These are phyloP conservation scores for Beauveria australis DNA, from an alignment of 2,329 filamentous ascomycete genomes.

Conservation along the genomic window DNA sequence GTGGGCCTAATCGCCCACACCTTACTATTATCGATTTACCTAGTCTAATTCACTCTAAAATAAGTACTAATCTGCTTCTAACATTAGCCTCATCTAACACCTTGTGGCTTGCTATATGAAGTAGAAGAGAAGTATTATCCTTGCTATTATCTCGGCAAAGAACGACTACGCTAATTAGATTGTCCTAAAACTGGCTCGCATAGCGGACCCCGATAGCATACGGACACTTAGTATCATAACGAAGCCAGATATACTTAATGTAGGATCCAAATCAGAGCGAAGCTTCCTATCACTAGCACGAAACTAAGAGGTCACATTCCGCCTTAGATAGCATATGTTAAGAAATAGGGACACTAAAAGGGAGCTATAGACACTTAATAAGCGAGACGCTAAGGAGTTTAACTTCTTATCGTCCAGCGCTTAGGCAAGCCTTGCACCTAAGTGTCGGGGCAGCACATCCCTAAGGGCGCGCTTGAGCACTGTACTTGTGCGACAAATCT, in stretches of 20 bases:
- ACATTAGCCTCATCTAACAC: no score
- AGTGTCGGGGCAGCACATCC: constrained; percentile 36
- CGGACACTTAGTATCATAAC: constrained; percentile 36
- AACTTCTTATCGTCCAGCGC: constrained; percentile 34
- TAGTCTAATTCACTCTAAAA: no score
- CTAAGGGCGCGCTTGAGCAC: constrained; percentile 42
- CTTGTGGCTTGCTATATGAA: no score
- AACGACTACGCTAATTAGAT: no score
- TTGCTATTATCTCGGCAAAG: no score
- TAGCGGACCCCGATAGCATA: no score
- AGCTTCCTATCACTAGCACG: constrained; percentile 15
- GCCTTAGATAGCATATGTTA: constrained; percentile 46
- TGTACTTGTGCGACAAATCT: constrained; percentile 41
- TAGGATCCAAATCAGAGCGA: neutral
- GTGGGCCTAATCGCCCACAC: no score
- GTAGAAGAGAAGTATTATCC: no score
- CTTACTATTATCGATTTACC: no score
- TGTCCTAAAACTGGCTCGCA: no score
- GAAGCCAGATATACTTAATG: constrained; percentile 30
- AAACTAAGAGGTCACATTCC: constrained; percentile 41
- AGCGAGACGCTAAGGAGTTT: constrained; percentile 32
- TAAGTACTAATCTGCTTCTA: no score
- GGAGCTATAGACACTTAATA: constrained; percentile 13
- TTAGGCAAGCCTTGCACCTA: constrained; percentile 28
- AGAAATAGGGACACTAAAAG: constrained; percentile 28